Base-by-base conservation (phyloP, 2,329 filamentous ascomycete species). In the Colletotrichum tropicale region DNA sequence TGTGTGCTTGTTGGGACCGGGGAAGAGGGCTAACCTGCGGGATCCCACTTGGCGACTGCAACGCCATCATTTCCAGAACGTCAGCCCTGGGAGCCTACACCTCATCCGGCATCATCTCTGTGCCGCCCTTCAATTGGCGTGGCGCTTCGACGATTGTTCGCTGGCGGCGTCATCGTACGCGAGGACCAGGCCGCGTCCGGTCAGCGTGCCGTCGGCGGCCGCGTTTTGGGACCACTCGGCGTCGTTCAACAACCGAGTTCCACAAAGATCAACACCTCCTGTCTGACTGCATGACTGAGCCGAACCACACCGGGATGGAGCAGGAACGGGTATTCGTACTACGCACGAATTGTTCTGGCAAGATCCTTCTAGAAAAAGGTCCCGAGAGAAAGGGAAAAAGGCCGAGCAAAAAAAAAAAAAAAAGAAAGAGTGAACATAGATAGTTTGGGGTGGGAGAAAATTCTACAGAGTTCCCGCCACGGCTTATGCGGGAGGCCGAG, bases 31-130 rank as follows among this genome's bases (percentile, higher is more conserved):
- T n/a, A 32, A 67, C 58, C 48, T 65, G 64, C 62, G 55, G 69
- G 18, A 52, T 71, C 36, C 18, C 30, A n/a, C 62, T 48, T 64
- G 73, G 73, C 70, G 32, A 28, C 24, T 75, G 73, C 70, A 56
- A 75, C 56, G 34, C 32, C 64, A 48, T 75, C 70, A 73, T 73
- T 68, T 75, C 72, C 72, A 75, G 68, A 62, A 62, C 26, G 24
- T 38, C 55, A 66, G 69, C 62, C 62, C 62, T 32, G 38, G 61
- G 24, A 48, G 34, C 21, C 55, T 62, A 55, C 36, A 62, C 36
- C 72, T 62, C 30, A 58, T 55, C 30, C 18, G 21, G 43, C 36
- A 38, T 71, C 55, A n/a, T 48, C 30, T 24, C 8, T 21, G 24
- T 48, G 34, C 13, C 38, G 38, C 38, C 18, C 21, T 56, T 36